Evolutionary conservation across 768 basidiomycete genomes (phyloP).

Genomic region (Boletus rufocinnamomeus): DNA sequence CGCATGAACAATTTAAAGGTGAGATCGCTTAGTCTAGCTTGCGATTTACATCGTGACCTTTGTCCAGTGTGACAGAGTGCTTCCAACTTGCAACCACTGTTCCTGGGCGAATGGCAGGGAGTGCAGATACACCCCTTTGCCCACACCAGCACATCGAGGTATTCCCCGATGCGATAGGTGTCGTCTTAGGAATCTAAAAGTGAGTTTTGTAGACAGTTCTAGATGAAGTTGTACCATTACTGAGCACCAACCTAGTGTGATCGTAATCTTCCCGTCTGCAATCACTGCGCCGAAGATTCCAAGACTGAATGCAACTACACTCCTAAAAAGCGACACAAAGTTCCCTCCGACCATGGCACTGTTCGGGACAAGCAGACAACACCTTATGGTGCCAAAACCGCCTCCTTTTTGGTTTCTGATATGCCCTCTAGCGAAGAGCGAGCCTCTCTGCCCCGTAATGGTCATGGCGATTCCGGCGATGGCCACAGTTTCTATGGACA

Average conservation of each 20-base stretch:
- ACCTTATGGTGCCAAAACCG: slow-evolving; percentile 48
- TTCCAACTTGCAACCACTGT: slow-evolving; percentile 73
- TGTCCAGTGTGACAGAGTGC: slow-evolving; percentile 65
- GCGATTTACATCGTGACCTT: slow-evolving; percentile 15
- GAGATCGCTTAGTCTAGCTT: slow-evolving; percentile 26
- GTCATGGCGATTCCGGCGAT: slow-evolving; percentile 30
- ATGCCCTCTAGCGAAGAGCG: slow-evolving; percentile 37
- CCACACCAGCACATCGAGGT: slow-evolving; percentile 73
- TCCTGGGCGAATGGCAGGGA: slow-evolving; percentile 63
- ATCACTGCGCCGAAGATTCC: slow-evolving; percentile 57
- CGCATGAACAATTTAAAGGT: slow-evolving; percentile 73
- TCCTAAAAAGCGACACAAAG: slow-evolving; percentile 67
- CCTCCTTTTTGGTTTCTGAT: slow-evolving; percentile 50
- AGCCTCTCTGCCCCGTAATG: slow-evolving; percentile 13
- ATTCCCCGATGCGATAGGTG: slow-evolving; percentile 75
- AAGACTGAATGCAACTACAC: slow-evolving; percentile 69
- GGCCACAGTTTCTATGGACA: slow-evolving; percentile 50
- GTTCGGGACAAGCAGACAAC: slow-evolving; percentile 39
- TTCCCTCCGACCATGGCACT: slow-evolving; percentile 44
- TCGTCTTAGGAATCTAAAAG: slow-evolving; percentile 66
- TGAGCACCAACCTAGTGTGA: slow-evolving; percentile 52
- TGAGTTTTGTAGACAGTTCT: slow-evolving; percentile 30
- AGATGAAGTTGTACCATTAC: neutral
- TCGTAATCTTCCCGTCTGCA: slow-evolving; percentile 69
- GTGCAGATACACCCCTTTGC: slow-evolving; percentile 72